These are phyloP conservation scores for Trebouxia sp. DNA, from an alignment of 139 green algal species.

Conservation along the genomic window DNA sequence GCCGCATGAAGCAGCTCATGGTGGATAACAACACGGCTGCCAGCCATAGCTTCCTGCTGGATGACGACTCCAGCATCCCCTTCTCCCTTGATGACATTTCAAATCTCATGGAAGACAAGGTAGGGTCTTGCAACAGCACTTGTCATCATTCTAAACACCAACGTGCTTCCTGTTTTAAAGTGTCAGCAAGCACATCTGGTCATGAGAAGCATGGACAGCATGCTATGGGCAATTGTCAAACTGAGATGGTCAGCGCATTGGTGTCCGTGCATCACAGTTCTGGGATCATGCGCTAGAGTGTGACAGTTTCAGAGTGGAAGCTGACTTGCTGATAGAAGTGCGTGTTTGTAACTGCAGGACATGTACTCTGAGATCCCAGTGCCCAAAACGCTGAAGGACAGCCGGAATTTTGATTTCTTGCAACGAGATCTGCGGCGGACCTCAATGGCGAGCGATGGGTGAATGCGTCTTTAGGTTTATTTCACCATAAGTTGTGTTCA, in stretches of 20 bases:
- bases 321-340: too few relatives aligned
- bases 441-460: background rate
- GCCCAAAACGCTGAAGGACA: constrained; percentile 57
- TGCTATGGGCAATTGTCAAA: too few relatives aligned
- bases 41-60: constrained; percentile 95
- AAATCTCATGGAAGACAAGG: constrained; percentile 62
- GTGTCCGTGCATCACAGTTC: too few relatives aligned
- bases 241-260: too few relatives aligned
- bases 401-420: constrained; percentile 65
- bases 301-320: too few relatives aligned
- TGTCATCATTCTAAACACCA: too few relatives aligned
- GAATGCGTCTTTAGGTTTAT: too few relatives aligned
- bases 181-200: too few relatives aligned
- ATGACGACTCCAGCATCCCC: constrained; percentile 93
- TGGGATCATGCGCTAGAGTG: too few relatives aligned
- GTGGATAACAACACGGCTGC: constrained; percentile 71
- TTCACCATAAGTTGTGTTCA: too few relatives aligned
- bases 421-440: constrained; percentile 44
- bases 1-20: constrained; percentile 90
- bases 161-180: too few relatives aligned
- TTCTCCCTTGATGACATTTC: constrained; percentile 80
- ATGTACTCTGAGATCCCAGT: constrained; percentile 72
- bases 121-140: background rate
- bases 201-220: too few relatives aligned
- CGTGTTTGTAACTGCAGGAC: constrained; percentile 68